phyloP scores from a whole-genome alignment of 495 filamentous ascomycete species.

The Venustampulla echinocandica region DNA sequence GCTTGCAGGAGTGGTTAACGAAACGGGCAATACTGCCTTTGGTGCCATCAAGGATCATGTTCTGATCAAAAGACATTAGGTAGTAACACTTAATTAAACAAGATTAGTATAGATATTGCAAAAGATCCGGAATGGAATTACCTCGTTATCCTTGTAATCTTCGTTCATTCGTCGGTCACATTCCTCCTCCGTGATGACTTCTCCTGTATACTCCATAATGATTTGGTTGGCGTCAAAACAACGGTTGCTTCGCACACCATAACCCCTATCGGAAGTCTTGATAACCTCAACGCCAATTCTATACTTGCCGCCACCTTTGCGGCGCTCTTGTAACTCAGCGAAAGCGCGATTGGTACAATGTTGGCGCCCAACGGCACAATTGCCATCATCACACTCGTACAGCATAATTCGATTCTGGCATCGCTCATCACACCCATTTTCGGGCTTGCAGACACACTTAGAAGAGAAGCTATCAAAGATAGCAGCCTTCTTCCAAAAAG shows the following conservation, averaged over 20 bases:
- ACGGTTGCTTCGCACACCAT: slow-evolving; percentile 83
- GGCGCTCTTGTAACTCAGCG: slow-evolving; percentile 64
- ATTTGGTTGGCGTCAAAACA: slow-evolving; percentile 85
- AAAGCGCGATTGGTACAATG: slow-evolving; percentile 83
- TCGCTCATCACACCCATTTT: slow-evolving; percentile 74
- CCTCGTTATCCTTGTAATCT: slow-evolving; percentile 84
- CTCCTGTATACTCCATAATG: slow-evolving; percentile 95
- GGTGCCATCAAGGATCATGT: slow-evolving; percentile 97
- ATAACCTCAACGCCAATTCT: slow-evolving; percentile 89
- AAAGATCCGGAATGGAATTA: slow-evolving; percentile 28
- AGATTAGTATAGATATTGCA: slow-evolving; percentile 8
- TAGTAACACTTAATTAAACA: slow-evolving; percentile 73
- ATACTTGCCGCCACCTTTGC: slow-evolving; percentile 71
- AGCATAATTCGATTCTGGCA: slow-evolving; percentile 95
- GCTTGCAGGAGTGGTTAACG: slow-evolving; percentile 94
- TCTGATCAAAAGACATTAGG: slow-evolving; percentile 94
- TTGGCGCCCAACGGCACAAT: slow-evolving; percentile 65
- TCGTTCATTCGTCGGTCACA: slow-evolving; percentile 89
- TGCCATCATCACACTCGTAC: slow-evolving; percentile 88
- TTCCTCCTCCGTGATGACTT: slow-evolving; percentile 91
- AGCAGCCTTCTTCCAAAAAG: slow-evolving; percentile 73
- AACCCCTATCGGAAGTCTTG: slow-evolving; percentile 81
- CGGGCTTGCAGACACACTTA: slow-evolving; percentile 68
- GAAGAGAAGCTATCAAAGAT: slow-evolving; percentile 61
- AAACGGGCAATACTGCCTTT: slow-evolving; percentile 93